Conservation (phyloP, 352 stramenopile species). For the Elongisporangium undulatum region DNA sequence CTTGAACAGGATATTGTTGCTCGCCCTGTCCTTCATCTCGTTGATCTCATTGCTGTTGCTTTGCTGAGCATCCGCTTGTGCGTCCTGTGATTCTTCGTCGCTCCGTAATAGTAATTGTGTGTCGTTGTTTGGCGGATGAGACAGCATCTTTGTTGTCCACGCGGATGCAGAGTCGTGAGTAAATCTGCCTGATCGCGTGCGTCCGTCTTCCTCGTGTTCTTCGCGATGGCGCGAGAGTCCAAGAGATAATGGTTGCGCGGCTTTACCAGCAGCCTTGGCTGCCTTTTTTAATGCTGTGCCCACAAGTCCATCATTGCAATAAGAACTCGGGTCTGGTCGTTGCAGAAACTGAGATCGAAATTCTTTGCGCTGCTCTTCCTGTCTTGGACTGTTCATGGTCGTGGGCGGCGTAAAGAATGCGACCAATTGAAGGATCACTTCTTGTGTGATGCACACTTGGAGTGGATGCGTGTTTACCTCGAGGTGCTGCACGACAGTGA, state of each 20-base stretch:
- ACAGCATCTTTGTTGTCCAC: no score
- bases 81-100: conserved; percentile 9
- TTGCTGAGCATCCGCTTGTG: neutral
- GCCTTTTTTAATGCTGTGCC: conserved; percentile 54
- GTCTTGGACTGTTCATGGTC: conserved; percentile 12
- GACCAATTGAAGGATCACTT: conserved; percentile 68
- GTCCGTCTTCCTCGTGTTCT: conserved; percentile 5
- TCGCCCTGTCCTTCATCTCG: conserved; percentile 39
- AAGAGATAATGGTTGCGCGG: conserved; percentile 45
- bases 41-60: conserved; percentile 16
- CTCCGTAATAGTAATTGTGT: conserved; percentile 9
- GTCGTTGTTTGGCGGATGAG: conserved; percentile 9
- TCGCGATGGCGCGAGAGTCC: conserved; percentile 20
- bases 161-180: no score
- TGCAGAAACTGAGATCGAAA: conserved; percentile 64
- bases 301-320: conserved; percentile 27
- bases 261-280: conserved; percentile 58
- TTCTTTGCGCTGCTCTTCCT: conserved; percentile 54
- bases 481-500: conserved; percentile 76
- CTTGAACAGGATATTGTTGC: conserved; percentile 72
- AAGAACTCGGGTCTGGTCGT: neutral
- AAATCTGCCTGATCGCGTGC: no score
- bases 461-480: conserved; percentile 83
- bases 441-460: conserved; percentile 81
- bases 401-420: conserved; percentile 42